phyloP scores from a whole-genome alignment of 164 flowering plant genomes.

The Euptelea pleiosperma region DNA sequence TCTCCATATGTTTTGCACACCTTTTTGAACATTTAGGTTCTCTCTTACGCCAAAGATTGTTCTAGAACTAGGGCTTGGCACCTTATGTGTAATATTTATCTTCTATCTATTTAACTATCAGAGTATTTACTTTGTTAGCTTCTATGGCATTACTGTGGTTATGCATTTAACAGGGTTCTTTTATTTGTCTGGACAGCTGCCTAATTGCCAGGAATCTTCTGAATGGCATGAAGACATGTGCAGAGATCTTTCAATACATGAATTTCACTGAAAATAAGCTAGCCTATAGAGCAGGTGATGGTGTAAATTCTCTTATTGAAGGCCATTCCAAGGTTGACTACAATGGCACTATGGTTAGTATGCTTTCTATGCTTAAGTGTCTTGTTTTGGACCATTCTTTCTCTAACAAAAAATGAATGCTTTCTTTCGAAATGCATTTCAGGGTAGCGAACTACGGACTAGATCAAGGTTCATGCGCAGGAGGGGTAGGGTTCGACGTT shows the following conservation, averaged over 20 bases:
- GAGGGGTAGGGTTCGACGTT: constrained; percentile 91
- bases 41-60: too few relatives aligned
- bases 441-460: constrained; percentile 72
- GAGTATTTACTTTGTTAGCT: too few relatives aligned
- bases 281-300: constrained; percentile 50
- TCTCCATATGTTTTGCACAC: too few relatives aligned
- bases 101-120: too few relatives aligned
- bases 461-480: constrained; percentile 91
- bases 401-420: constrained; percentile 9
- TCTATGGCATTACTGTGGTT: constrained; percentile 2
- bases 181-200: constrained; percentile 57
- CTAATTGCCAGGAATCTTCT: constrained; percentile 85
- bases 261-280: constrained; percentile 51
- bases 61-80: too few relatives aligned
- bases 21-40: too few relatives aligned
- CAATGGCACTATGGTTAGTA: constrained; percentile 49
- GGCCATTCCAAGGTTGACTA: constrained; percentile 56
- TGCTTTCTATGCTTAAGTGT: constrained; percentile 5
- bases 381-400: constrained; percentile 1
- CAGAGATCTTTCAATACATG: constrained; percentile 79
- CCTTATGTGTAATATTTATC: too few relatives aligned
- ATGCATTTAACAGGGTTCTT: constrained; percentile 6
- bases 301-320: constrained; percentile 44
- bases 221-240: constrained; percentile 86
- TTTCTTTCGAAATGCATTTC: constrained; percentile 7